phyloP scores from a whole-genome alignment of 2,329 filamentous ascomycete genomes.

The Elsinoe australis region DNA sequence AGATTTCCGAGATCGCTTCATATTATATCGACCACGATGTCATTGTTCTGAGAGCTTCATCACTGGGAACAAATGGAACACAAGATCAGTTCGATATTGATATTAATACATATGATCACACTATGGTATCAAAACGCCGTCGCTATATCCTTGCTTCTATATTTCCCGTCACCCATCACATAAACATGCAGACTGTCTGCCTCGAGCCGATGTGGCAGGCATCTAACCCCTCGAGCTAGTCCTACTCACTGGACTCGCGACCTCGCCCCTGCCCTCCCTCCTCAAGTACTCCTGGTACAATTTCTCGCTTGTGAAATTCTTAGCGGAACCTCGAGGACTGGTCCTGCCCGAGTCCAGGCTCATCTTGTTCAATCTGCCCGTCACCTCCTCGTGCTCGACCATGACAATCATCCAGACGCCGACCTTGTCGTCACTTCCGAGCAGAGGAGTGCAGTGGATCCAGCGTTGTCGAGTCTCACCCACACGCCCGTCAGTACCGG shows the following conservation, averaged over 20 bases:
- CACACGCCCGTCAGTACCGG: slow-evolving; percentile 11
- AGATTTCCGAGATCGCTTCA: slow-evolving; percentile 5
- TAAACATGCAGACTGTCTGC: too few relatives aligned
- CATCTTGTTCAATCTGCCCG: slow-evolving; percentile 24
- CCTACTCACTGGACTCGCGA: background rate
- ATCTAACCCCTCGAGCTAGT: slow-evolving; percentile 4
- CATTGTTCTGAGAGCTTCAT: too few relatives aligned
- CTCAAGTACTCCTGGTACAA: slow-evolving; percentile 33
- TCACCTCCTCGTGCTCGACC: slow-evolving; percentile 34
- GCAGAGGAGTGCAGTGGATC: slow-evolving; percentile 40
- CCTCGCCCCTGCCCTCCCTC: slow-evolving; percentile 23
- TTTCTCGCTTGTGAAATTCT: slow-evolving; percentile 26
- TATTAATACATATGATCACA: slow-evolving; percentile 4
- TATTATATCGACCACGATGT: too few relatives aligned
- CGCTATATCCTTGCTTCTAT: slow-evolving; percentile 9
- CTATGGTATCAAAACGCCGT: background rate
- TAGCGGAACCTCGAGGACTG: slow-evolving; percentile 10
- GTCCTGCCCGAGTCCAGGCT: slow-evolving; percentile 10
- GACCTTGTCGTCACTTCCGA: slow-evolving; percentile 37
- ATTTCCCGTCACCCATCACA: too few relatives aligned
- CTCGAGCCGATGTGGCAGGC: too few relatives aligned
- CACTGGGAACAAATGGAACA: too few relatives aligned
- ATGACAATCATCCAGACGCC: slow-evolving; percentile 44
- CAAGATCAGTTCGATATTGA: background rate
- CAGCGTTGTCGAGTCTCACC: slow-evolving; percentile 33